Evolutionary conservation across 78 protist genomes (phyloP).

Genomic region (Dictyostelium brefeldianum): DNA sequence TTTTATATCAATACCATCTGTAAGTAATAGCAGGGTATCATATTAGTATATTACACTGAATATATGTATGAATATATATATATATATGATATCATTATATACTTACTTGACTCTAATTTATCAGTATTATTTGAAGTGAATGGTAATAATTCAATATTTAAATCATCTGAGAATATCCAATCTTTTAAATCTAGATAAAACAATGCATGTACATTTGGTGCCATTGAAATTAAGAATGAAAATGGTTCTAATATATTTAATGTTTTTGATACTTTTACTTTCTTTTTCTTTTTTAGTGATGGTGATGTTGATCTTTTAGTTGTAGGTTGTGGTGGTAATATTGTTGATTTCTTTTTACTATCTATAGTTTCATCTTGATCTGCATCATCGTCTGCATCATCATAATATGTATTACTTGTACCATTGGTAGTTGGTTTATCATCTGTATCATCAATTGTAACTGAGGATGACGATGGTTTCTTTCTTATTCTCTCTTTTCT

Average conservation of each 20-base stretch:
- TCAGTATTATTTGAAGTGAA: neutral
- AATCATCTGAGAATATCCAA: neutral
- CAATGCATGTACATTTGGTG: conserved; percentile 17
- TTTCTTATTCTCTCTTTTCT: conserved; percentile 8
- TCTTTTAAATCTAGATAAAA: conserved; percentile 47
- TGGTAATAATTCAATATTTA: neutral
- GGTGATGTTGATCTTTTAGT: neutral
- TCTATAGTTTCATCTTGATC: neutral
- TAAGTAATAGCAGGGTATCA: neutral
- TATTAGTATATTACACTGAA: neutral
- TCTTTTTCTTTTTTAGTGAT: conserved; percentile 45
- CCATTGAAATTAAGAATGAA: conserved; percentile 20
- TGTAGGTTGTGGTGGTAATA: neutral
- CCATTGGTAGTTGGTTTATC: neutral
- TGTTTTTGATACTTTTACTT: conserved; percentile 18
- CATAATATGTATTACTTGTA: neutral
- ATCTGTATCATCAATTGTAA: neutral
- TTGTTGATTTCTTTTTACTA: neutral
- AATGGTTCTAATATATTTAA: conserved; percentile 46
- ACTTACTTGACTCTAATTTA: conserved; percentile 23
- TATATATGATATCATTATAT: neutral
- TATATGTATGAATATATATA: too few relatives aligned
- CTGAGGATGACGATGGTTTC: neutral
- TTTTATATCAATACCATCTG: conserved; percentile 12
- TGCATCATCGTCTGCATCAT: conserved; percentile 5